phyloP scores from a whole-genome alignment of 1,284 basidiomycete species.

The Mycosarcoma maydis region DNA sequence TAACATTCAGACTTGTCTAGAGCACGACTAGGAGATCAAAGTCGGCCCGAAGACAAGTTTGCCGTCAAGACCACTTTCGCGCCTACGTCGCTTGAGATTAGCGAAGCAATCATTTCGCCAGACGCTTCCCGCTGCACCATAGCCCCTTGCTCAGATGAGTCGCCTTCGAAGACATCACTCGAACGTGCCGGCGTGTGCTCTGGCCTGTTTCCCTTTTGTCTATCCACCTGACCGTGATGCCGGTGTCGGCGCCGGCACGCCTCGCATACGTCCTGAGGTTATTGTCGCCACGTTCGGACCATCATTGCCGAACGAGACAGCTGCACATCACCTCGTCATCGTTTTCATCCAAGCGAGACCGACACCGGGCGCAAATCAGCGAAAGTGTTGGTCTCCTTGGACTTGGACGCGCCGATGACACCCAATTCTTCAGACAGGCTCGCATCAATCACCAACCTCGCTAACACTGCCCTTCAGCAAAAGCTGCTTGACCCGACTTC shows the following conservation, averaged over 20 bases:
- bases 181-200: no score
- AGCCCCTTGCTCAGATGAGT: background rate
- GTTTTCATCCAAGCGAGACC: constrained; percentile 19
- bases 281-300: constrained; percentile 7
- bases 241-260: no score
- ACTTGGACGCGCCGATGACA: background rate
- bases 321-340: background rate
- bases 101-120: background rate
- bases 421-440: background rate
- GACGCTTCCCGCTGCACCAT: background rate
- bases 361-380: background rate
- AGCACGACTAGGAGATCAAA: no score
- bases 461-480: no score
- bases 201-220: no score
- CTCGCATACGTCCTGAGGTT: background rate
- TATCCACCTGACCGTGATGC: no score
- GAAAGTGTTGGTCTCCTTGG: constrained; percentile 7
- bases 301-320: background rate
- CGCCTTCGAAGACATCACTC: no score
- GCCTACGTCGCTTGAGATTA: background rate
- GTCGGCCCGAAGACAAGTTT: no score
- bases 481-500: background rate
- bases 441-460: no score
- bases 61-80: background rate
- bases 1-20: background rate